Evolutionary conservation across 2,329 filamentous ascomycete genomes (phyloP), one percentile per base, ranked within the genome.

Genomic region (Pezicula rhizophila): DNA sequence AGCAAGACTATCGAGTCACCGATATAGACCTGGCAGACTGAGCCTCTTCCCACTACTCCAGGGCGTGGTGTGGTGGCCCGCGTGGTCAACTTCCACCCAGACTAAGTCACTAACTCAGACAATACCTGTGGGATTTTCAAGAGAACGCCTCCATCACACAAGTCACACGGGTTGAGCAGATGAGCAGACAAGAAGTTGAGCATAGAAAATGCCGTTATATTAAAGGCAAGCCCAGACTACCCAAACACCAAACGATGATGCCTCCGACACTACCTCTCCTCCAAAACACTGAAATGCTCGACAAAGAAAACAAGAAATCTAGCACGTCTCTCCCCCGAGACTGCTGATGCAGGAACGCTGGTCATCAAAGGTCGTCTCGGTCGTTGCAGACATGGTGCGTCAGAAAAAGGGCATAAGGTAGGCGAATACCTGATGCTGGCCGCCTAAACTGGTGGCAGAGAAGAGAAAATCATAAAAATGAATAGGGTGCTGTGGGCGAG

Each of bases 341-440:
- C 50, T 48, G 43, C 46, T 44, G 35, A 56, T 55, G 52, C 50
- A 35, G 18, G 48, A 52, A 49, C 51, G 52, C 50, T 51, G 39
- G 45, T 60, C 58, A 52, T 61, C 28, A 26, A 57, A 60, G 46
- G 46, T 62, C 58, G 54, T 63, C 57, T 55, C 52, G 28, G 42
- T 62, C 59, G 47, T 59, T 48, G 52, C 50, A 53, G 48, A 55
- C 50, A 51, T 56, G 48, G 49, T 48, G 51, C 49, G 45, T 51
- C 23, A 54, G 53, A 49, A 53, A 56, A 23, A 23, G 23, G 50
- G 45, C 42, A 33, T 10, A 33, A 46, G 35, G 37, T 23, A 52
- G 26, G 26, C 43, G 26, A 33, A 45, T 39, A 40, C 42, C 52
- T 39, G 42, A 33, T 43, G 46, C 42, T 15, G 40, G 25, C 40